Base-by-base conservation (phyloP, 2,329 filamentous ascomycete species). In the Paecilomyces formosus region DNA sequence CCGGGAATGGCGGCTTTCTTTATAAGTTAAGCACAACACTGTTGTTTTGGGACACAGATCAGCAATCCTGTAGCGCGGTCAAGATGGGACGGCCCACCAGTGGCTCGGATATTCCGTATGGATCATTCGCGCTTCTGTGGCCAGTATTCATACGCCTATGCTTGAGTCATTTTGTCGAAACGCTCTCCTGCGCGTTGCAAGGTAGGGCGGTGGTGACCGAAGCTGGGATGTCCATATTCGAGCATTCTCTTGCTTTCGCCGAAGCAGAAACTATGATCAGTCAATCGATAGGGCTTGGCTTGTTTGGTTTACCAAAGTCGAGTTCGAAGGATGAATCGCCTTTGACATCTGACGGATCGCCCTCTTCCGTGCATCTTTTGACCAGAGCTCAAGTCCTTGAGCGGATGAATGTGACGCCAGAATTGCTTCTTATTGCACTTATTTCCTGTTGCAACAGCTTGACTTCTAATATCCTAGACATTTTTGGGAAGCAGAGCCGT, bases 201-300 rank as follows among this genome's bases (percentile, higher is more conserved):
- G 93, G 93, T 31, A 85, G 89, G 2, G 83, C 85, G 2, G 84
- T 90, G 0, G 85, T 89, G 62, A 88, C 90, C 0, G 94, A 97
- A 75, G 95, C 91, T 1, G 92, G 92, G 18, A 96, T 97, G 90
- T 96, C 92, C 0, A 83, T 97, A 1, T 96, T 97, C 67, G 94
- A 99, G 71, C 92, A 97, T 69, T 97, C 92, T 0, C 80, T 99
- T 8, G 93, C 93, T 2, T 99, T 97, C 76, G 91, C 93, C 11
- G 94, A 99, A 74, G 93, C 93, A 8, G 94, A 99, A 72, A 88
- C 90, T 30, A 89, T 92, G 63, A 87, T 97, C 53, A 87, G 87
- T 65, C 89, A 87, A 63, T 89, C 92, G 55, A 82, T 96, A 13
- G 88, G 88, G 12, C 85, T 92, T 72, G 85, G 87, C 0, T 66